Base-by-base conservation (phyloP, 805 yeast genomes). In the Yamadazyma tumulicola region DNA sequence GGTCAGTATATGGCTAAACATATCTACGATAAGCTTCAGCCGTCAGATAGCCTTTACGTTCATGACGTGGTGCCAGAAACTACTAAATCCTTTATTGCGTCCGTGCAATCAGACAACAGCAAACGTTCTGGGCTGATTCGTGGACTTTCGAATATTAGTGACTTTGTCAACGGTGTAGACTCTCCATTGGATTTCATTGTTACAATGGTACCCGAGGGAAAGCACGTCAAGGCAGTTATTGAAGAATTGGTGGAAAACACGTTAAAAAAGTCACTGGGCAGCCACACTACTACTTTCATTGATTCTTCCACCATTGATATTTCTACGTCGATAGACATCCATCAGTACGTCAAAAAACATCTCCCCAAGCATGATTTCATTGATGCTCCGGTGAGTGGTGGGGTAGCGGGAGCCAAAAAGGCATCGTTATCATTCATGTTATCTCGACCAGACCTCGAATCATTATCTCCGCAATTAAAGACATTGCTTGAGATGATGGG, bases 331-430 rank as follows among this genome's bases (percentile, higher is more conserved):
- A 49, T 51, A 9, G 62, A 57, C 23, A 53, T 68, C 23, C 69
- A 71, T 32, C 43, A 58, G 5, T 45, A 43, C 27, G 66, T 72
- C 34, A 55, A 52, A 21, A 25, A 37, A 15, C 45, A 55, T 31
- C 47, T 64, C 26, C 61, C 68, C 1, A 35, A 44, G 18, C 64
- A 60, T 36, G 72, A 67, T 38, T 74, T 72, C 43, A 66, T 74
- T 25, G 79, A 74, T 46, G 67, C 79, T 7, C 79, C 79, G 0
- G 79, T 74, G 1, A 69, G 76, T 7, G 79, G 79, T 3, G 79
- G 79, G 11, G 73, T 68, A 1, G 68, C 67, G 1, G 79, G 79
- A 1, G 79, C 79, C 5, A 49, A 67, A 32, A 71, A 73, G 33
- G 79, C 64, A 1, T 65, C 76, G 0, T 56, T 74, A 29, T 67